phyloP scores from a whole-genome alignment of 2,329 filamentous ascomycete genomes.

The Monascus ruber region DNA sequence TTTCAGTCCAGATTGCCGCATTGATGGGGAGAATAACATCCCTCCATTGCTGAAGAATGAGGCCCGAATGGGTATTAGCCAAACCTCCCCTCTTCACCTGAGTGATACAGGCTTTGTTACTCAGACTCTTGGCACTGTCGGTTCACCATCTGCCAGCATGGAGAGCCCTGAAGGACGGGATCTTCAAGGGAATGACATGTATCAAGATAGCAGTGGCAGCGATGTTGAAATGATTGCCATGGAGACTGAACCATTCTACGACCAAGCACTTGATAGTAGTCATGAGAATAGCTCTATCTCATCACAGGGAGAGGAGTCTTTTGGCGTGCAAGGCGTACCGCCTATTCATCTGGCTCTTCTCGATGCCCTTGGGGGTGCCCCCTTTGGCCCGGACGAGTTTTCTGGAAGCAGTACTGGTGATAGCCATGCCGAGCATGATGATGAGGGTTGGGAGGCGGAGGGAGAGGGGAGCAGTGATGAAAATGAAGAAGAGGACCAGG shows the following conservation, averaged over 20 bases:
- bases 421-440: conserved; percentile 7
- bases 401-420: conserved; percentile 7
- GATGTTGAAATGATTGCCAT: background rate
- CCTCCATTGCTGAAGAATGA: background rate
- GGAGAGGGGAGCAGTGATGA: conserved; percentile 1
- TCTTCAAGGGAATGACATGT: background rate
- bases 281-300: background rate
- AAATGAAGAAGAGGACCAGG: conserved; percentile 4
- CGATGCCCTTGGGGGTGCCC: conserved; percentile 12
- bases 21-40: conserved; percentile 1
- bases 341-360: conserved; percentile 13
- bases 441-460: conserved; percentile 7
- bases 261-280: background rate
- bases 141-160: too few relatives aligned
- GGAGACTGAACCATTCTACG: background rate
- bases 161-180: too few relatives aligned
- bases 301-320: conserved; percentile 3
- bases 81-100: too few relatives aligned
- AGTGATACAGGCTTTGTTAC: background rate
- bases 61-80: too few relatives aligned
- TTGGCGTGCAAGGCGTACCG: conserved; percentile 8
- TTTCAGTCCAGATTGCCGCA: conserved; percentile 15
- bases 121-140: background rate
- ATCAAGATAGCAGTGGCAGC: background rate
- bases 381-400: conserved; percentile 8